phyloP scores from a whole-genome alignment of 2,329 filamentous ascomycete species.

The Colletotrichum chrysophilum region DNA sequence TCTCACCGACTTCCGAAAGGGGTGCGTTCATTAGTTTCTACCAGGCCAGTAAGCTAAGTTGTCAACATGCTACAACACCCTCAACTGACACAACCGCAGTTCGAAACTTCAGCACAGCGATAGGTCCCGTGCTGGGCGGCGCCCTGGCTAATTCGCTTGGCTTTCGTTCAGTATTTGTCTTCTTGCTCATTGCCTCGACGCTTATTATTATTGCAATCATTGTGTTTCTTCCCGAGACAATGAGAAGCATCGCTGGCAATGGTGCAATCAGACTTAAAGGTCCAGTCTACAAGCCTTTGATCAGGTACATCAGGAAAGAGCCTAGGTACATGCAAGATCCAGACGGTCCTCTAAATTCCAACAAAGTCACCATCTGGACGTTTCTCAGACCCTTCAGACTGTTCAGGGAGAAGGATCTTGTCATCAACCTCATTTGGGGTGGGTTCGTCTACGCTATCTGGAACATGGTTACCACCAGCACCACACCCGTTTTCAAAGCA shows the following conservation, averaged over 20 bases:
- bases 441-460: conserved; percentile 41
- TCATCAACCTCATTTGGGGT: conserved; percentile 46
- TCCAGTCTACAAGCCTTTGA: conserved; percentile 29
- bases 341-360: conserved; percentile 23
- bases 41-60: conserved; percentile 29
- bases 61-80: not conserved
- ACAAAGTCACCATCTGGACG: conserved; percentile 31
- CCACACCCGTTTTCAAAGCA: conserved; percentile 39
- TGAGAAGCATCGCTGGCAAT: conserved; percentile 31
- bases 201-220: conserved; percentile 24
- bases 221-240: conserved; percentile 32
- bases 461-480: conserved; percentile 52
- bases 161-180: conserved; percentile 21
- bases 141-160: conserved; percentile 26
- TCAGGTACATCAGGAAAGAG: conserved; percentile 20
- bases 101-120: conserved; percentile 32
- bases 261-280: conserved; percentile 27
- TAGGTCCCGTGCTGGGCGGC: conserved; percentile 38
- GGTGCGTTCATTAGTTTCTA: conserved; percentile 35
- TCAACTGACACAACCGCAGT: conserved; percentile 13
- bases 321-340: conserved; percentile 23
- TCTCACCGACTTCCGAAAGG: conserved; percentile 32
- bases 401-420: conserved; percentile 46
- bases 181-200: conserved; percentile 2
- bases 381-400: conserved; percentile 42